These are phyloP conservation scores for Zangia roseola DNA, from an alignment of 768 basidiomycete genomes.

Conservation along the genomic window DNA sequence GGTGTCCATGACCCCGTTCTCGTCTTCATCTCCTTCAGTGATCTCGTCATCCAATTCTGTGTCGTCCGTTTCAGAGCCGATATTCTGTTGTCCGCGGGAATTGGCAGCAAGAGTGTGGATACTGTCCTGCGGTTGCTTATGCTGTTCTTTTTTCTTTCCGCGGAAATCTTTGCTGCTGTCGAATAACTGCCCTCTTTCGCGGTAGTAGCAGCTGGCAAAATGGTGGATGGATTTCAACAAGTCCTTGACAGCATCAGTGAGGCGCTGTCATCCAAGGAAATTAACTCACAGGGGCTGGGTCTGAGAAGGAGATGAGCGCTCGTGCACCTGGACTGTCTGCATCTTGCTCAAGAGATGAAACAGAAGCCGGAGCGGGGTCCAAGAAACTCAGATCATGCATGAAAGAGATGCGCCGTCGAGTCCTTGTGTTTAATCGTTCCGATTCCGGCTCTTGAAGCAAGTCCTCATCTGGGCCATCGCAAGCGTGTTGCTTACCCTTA, in stretches of 20 bases:
- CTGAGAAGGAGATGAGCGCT: conserved; percentile 20
- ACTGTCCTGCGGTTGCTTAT: conserved; percentile 11
- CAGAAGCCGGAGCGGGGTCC: conserved; percentile 28
- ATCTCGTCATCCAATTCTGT: conserved; percentile 15
- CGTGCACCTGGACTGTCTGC: background rate
- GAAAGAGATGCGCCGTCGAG: conserved; percentile 47
- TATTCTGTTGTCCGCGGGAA: background rate
- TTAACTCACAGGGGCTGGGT: conserved; percentile 53
- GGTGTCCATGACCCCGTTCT: conserved; percentile 4
- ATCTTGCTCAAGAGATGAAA: conserved; percentile 11
- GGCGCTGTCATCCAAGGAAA: background rate
- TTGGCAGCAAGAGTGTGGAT: conserved; percentile 23
- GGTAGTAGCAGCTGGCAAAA: conserved; percentile 56
- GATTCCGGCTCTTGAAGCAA: conserved; percentile 11
- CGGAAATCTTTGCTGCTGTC: conserved; percentile 50
- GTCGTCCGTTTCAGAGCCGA: conserved; percentile 10
- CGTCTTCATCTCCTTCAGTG: conserved; percentile 16
- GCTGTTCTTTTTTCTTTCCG: conserved; percentile 38
- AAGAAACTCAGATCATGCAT: conserved; percentile 54
- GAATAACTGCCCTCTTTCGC: conserved; percentile 56
- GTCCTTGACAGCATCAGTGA: conserved; percentile 39
- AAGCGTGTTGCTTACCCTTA: conserved; percentile 28
- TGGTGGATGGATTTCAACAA: conserved; percentile 52
- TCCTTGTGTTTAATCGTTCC: conserved; percentile 19
- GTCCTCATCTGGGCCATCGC: conserved; percentile 13